Evolutionary conservation across 768 basidiomycete genomes (phyloP).

Genomic region (Mycena galopus): DNA sequence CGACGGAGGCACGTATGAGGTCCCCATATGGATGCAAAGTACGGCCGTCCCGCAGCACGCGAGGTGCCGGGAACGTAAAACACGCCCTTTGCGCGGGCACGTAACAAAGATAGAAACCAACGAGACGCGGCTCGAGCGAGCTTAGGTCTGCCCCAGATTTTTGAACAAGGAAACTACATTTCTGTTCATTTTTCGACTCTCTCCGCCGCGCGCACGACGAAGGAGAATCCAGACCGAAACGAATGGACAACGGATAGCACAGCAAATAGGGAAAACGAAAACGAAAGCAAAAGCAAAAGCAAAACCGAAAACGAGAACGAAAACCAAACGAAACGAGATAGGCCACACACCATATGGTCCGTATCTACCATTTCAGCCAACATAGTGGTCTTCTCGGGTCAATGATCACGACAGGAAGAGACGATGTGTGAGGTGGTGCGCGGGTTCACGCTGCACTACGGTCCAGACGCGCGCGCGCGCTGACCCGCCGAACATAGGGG

Average conservation of each 20-base stretch:
- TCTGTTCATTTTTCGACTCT: neutral
- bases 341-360: too few species aligned
- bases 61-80: neutral
- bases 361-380: neutral
- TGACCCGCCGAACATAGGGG: neutral
- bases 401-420: neutral
- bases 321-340: too few species aligned
- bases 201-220: neutral
- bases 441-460: neutral
- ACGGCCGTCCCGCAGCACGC: neutral
- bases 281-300: too few species aligned
- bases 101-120: neutral
- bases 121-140: neutral
- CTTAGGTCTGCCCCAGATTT: neutral
- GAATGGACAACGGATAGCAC: too few species aligned
- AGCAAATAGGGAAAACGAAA: too few species aligned
- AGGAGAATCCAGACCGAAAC: neutral
- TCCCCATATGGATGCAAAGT: too few species aligned
- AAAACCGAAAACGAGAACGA: neutral
- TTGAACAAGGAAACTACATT: neutral
- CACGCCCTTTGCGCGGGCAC: neutral
- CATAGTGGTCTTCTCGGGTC: neutral
- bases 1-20: neutral
- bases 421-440: neutral
- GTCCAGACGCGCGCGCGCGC: neutral